These are phyloP conservation scores for Penicillium hordei DNA, from an alignment of 2,329 filamentous ascomycete species.

Conservation along the genomic window DNA sequence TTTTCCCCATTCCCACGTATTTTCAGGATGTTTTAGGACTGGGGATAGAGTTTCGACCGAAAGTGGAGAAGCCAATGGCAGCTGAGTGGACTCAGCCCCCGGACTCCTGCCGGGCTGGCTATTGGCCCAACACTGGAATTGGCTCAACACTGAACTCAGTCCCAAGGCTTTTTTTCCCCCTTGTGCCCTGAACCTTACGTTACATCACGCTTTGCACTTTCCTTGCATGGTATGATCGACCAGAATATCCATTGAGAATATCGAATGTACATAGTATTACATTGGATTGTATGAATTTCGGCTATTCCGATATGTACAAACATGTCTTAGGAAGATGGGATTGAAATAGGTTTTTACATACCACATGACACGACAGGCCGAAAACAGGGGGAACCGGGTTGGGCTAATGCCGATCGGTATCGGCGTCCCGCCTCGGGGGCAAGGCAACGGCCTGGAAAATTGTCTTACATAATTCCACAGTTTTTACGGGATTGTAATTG, in stretches of 20 bases:
- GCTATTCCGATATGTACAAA: neutral
- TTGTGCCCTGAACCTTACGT: neutral
- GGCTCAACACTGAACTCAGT: neutral
- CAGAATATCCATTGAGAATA: neutral
- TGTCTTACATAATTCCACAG: neutral
- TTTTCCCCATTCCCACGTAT: neutral
- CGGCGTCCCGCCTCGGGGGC: conserved; percentile 18
- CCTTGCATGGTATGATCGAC: neutral
- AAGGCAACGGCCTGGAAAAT: neutral
- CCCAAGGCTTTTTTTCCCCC: neutral
- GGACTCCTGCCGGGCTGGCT: neutral
- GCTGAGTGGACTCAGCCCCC: neutral
- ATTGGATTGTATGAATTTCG: neutral
- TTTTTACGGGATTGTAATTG: neutral
- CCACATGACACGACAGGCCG: conserved; percentile 3
- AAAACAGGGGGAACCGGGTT: neutral
- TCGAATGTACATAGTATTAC: neutral
- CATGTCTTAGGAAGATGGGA: neutral
- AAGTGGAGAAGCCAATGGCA: conserved; percentile 1
- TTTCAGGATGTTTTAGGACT: conserved; percentile 7
- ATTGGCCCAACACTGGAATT: conserved; percentile 3
- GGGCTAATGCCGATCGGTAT: conserved; percentile 14
- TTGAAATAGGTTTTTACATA: conserved; percentile 1
- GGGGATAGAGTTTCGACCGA: conserved; percentile 8
- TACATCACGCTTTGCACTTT: neutral